Base-by-base conservation (phyloP, 352 stramenopile genomes). In the Phytophthora tubulina region DNA sequence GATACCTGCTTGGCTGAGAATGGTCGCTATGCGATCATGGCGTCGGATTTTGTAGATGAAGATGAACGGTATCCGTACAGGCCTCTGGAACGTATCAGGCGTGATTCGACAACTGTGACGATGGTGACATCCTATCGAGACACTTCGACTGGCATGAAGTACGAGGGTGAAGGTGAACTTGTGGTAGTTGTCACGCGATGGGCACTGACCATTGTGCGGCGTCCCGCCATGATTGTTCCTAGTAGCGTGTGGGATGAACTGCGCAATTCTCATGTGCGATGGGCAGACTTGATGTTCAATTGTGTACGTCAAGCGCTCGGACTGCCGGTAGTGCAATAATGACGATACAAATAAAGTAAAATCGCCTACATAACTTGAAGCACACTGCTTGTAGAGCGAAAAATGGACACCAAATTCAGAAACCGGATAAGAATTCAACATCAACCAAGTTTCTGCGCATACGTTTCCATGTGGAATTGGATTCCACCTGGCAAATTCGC, bases 51-150 rank as follows among this genome's bases (percentile, higher is more conserved):
- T 60, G 80, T 88, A 14, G 74, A 91, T 50, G 70, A 80, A 32
- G 83, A 91, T 41, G 72, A 70, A n/a, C 30, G 76, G 27, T 85
- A 82, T 49, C 84, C 84, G 33, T 91, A 91, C 32, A 76, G 71
- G 6, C 72, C 80, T 0, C 41, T 73, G n/a, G 60, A 82, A 39
- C 80, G 81, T 6, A 62, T 90, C n/a, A 73, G 81, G 3, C 79
- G 82, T 27, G 81, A 89, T 39, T 66, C 66, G 3, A 84, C 68
- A 4, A 77, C 71, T 32, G 71, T 83, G 14, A 70, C 81, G n/a
- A 82, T 73, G 50, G 14, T 73, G 38, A 70, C 70, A 2, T 78
- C 73, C 3, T 83, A 77, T 64, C 48, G 70, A 35, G 73, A 81
- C 8, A 36, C 13, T 36, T 30, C 31, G 10, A 30, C 11, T 59